Evolutionary conservation across 495 filamentous ascomycete species (phyloP).

Genomic region (Parathielavia hyrcaniae): DNA sequence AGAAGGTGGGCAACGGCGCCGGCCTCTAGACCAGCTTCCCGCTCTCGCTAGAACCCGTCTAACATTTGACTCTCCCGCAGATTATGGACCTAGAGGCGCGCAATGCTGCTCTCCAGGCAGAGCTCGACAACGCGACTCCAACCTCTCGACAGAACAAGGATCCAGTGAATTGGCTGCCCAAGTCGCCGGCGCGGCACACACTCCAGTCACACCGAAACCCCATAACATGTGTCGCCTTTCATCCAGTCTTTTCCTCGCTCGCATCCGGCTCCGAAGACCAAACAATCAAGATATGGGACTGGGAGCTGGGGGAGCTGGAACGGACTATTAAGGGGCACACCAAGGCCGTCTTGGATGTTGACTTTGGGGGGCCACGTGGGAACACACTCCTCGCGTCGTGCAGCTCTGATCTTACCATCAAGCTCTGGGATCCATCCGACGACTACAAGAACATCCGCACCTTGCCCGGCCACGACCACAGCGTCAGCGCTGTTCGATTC

Average conservation of each 20-base stretch:
- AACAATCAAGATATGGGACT: conserved; percentile 96
- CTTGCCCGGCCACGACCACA: conserved; percentile 88
- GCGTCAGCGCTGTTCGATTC: conserved; percentile 80
- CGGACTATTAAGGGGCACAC: conserved; percentile 90
- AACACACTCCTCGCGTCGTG: conserved; percentile 85
- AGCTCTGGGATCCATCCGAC: conserved; percentile 90
- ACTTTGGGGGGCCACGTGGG: conserved; percentile 84
- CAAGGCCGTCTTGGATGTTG: conserved; percentile 80
- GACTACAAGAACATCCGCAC: conserved; percentile 96
- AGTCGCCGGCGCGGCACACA: conserved; percentile 70
- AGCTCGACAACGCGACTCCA: conserved; percentile 80
- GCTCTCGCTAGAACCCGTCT: conserved; percentile 5
- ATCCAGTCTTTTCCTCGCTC: conserved; percentile 85
- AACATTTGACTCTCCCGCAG: conserved; percentile 38
- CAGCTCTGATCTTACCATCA: conserved; percentile 86
- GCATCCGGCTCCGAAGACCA: conserved; percentile 87
- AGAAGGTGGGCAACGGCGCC: conserved; percentile 55
- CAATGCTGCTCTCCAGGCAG: conserved; percentile 63
- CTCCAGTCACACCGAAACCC: conserved; percentile 77
- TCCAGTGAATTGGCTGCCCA: conserved; percentile 79
- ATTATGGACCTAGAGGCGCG: conserved; percentile 89
- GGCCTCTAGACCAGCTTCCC: not conserved
- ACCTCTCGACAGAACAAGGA: conserved; percentile 77
- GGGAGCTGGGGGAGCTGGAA: conserved; percentile 91
- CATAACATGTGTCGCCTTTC: conserved; percentile 87